Conservation (phyloP, 495 filamentous ascomycete genomes). For the Talaromyces proteolyticus region DNA sequence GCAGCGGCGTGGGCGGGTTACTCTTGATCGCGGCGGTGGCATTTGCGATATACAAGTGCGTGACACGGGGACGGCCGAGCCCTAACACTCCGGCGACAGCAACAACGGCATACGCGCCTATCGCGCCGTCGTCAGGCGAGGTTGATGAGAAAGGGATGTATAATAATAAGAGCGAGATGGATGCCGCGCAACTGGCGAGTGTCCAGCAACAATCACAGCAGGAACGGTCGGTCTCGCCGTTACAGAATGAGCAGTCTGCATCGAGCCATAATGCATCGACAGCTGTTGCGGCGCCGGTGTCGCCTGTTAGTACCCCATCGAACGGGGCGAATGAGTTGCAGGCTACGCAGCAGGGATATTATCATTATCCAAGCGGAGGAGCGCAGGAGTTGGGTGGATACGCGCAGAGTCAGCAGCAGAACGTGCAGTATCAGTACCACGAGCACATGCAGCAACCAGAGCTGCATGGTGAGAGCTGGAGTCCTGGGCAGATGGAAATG, state of each 20-base stretch:
- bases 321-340: background rate
- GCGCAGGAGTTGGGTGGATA: background rate
- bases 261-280: background rate
- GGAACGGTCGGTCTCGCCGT: too few species aligned
- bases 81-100: too few species aligned
- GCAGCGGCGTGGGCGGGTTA: conserved; percentile 3
- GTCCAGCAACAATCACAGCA: background rate
- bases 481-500: background rate
- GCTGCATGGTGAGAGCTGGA: background rate
- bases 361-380: background rate
- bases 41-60: background rate
- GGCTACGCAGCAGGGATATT: background rate
- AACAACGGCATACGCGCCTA: background rate
- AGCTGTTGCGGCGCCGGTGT: background rate
- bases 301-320: background rate
- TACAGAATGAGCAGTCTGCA: background rate
- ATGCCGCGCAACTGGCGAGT: background rate
- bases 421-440: background rate
- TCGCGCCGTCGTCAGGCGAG: too few species aligned
- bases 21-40: background rate
- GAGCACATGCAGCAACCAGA: background rate
- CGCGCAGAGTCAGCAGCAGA: too few species aligned
- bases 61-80: background rate
- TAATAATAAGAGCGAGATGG: background rate
- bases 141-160: background rate